Base-by-base conservation (phyloP, 164 flowering plant species). In the Vitis rupestris region DNA sequence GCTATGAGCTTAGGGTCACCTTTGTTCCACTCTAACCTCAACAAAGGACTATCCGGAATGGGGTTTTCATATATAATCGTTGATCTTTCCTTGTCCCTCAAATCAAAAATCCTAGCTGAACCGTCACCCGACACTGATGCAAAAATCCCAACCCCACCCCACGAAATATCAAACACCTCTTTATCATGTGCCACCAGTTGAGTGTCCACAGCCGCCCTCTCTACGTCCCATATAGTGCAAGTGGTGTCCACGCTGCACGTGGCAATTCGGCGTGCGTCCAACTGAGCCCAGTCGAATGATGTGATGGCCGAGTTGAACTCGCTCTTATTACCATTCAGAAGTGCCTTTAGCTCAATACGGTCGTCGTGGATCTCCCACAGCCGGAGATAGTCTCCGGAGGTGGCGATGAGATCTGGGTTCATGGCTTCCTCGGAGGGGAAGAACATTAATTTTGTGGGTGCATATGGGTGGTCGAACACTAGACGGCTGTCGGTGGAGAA, bases 21-120 rank as follows among this genome's bases (percentile, higher is more conserved):
- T 62, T 80, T 82, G 78, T 82, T 82, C 85, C 85, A 82, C 44
- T 77, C 85, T 19, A 82, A 12, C 65, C 85, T 72, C 52, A 82
- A 60, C 63, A 82, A 50, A 0, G 85, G 80, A 44, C 61, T 11
- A 53, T 70, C 76, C n/a, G 69, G 70, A 3, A 15, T 15, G 0
- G 72, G 62, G 56, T 70, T 82, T 50, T 82, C 85, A n/a, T 82
- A 82, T 9, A 82, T 75, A 9, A 82, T 82, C 0, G 85, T 82
- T 3, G 85, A 82, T n/a, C 77, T 62, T 23, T 82, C 85, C 15
- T 82, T 82, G 60, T 82, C 81, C 15, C 83, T 60, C 17, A 82
- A 31, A 49, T 82, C 85, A 47, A 82, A 77, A 17, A 82, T 80
- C 27, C 83, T 47, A 1, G 80, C 59, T 0, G 85, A 77, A 1